Evolutionary conservation across 129 eudicot genomes (phyloP).

Genomic region (carrot (Daucus carota)): DNA sequence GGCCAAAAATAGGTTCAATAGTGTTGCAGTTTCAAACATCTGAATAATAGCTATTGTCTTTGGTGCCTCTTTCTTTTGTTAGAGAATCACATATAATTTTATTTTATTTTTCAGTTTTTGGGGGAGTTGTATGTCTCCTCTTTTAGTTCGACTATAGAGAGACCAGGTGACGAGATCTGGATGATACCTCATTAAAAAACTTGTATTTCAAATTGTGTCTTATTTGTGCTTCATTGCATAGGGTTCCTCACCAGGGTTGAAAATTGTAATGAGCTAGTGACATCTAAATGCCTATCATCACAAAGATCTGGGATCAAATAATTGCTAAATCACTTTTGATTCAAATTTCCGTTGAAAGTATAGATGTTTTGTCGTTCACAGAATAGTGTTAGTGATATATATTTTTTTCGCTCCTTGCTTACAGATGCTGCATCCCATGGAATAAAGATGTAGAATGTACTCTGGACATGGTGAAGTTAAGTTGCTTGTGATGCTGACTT

Average conservation of each 20-base stretch:
- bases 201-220: background rate
- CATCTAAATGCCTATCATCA: background rate
- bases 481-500: slow-evolving; percentile 4
- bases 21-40: background rate
- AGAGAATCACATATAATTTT: background rate
- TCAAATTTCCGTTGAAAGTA: background rate
- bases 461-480: slow-evolving; percentile 4
- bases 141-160: background rate
- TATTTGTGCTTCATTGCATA: background rate
- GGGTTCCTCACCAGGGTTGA: background rate
- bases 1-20: background rate
- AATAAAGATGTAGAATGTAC: slow-evolving; percentile 19
- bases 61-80: background rate
- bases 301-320: background rate
- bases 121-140: background rate
- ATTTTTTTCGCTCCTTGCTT: background rate
- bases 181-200: background rate
- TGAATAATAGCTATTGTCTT: background rate
- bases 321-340: background rate
- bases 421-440: slow-evolving; percentile 8
- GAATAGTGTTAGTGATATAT: background rate
- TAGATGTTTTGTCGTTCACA: background rate
- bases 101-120: background rate
- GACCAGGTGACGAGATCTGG: background rate
- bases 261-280: background rate